Evolutionary conservation across 2,329 filamentous ascomycete genomes (phyloP), one percentile per base, ranked within the genome.

Genomic region (Hypoxylon sp.): DNA sequence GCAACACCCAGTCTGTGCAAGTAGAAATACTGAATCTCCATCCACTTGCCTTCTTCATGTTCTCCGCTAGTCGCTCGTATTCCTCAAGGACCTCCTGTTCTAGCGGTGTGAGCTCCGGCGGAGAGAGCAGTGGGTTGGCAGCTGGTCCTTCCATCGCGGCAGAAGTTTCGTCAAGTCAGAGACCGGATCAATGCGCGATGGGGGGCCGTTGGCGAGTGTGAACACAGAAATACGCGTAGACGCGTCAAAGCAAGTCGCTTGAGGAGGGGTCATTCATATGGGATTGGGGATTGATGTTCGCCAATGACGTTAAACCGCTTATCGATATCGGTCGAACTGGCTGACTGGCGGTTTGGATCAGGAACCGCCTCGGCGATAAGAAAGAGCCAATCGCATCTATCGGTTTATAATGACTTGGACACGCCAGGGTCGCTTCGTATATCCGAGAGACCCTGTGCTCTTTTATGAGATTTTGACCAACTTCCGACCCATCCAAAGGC

Each of bases 21-120:
- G 26, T 29, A 11, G 6, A 11, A 6, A 11, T 29, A 11, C 11
- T 29, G 6, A 6, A 29, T 29, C 26, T 11, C 11, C 11, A 6
- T 29, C 26, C 26, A 29, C 76, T 57, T 76, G 94, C 95, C 78
- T 89, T 89, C 70, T 96, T 96, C 83, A 99, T 88, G 72, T 98
- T 99, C 67, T 89, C 88, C 0, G 94, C 85, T 26, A 99, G 78
- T 11, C 89, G 83, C 66, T 94, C 87, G 72, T 99, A 99, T 75
- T 99, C 95, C 61, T 98, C 92, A 1, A 99, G 81, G 1, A 99
- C 89, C 72, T 98, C 92, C 74, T 97, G 93, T 78, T 99, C 93
- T 6, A 96, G 83, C 3, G 92, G 89, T 0, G 88, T 83, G 60
- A 97, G 80, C 68, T 88, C 85, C 18, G 82, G 81, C 26, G 78